A percentile compares a stretch with the other conserved stretches of the same genome.
Evolutionary conservation across 139 green algal genomes (phyloP).

Genomic region (Picochlorum sp.): DNA sequence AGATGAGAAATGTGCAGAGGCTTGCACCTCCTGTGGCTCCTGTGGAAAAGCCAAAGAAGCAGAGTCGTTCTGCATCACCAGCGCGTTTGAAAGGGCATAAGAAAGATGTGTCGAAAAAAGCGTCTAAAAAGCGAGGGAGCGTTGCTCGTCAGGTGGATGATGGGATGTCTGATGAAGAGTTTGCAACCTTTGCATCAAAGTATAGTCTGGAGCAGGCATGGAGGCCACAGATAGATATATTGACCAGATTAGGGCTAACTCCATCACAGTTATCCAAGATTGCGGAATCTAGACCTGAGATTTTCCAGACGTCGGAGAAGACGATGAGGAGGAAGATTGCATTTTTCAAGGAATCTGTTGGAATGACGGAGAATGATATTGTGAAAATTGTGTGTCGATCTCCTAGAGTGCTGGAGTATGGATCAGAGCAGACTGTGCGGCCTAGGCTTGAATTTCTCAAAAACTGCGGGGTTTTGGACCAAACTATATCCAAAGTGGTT

Average conservation of each 20-base stretch:
- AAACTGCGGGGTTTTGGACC: constrained; percentile 29
- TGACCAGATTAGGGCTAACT: constrained; percentile 18
- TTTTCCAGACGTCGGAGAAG: constrained; percentile 26
- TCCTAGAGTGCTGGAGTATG: constrained; percentile 46
- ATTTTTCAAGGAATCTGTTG: constrained; percentile 33
- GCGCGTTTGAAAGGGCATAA: constrained; percentile 7
- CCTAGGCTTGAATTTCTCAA: constrained; percentile 45
- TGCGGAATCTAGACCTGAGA: constrained; percentile 6
- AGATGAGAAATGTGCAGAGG: constrained; percentile 3
- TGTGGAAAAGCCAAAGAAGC: neutral
- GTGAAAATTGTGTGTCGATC: constrained; percentile 43
- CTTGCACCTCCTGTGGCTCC: neutral
- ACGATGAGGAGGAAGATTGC: constrained; percentile 35
- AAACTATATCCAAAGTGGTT: constrained; percentile 41
- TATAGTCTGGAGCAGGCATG: constrained; percentile 16
- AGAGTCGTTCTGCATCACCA: neutral
- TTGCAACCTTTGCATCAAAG: constrained; percentile 3
- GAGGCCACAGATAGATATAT: constrained; percentile 25
- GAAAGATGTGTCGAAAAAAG: neutral
- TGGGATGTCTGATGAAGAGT: constrained; percentile 5
- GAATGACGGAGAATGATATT: constrained; percentile 37
- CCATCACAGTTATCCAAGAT: constrained; percentile 17
- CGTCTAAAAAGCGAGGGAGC: neutral
- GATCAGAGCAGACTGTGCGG: constrained; percentile 31
- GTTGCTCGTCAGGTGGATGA: neutral